Evolutionary conservation across 148 eudicot species (phyloP), one percentile per base, ranked within the genome.

Genomic region (Simmondsia chinensis): DNA sequence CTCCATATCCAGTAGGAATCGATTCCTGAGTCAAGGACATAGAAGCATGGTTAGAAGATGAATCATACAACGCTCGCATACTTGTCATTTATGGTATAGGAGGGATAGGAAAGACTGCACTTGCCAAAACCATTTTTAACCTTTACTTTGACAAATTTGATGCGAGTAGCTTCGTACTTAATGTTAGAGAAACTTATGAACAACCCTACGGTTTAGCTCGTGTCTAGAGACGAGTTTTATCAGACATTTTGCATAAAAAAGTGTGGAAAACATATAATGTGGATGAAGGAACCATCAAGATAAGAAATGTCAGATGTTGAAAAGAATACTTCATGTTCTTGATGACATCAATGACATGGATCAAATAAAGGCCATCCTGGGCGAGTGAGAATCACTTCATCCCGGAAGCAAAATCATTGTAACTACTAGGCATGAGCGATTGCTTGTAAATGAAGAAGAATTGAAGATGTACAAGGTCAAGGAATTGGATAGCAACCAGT

Each of bases 401-500:
- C 40, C 31, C 0, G 50, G 49, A 7, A 54, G 49, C 35, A 54
- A 43, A 33, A 43, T 54, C 21, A 43, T 54, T 9, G 33, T 54
- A 20, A 54, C 49, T n/a, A 43, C 59, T 3, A 42, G 41, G 22
- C 17, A 43, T 9, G 39, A 11, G n/a, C 4, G 6, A 5, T 22
- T 54, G 48, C 23, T 39, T 31, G 16, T 13, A 28, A 18, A 16
- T 12, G n/a, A 6, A 13, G 17, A 1, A 9, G 9, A 5, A 15
- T 22, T 6, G 16, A 16, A 18, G 33, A 29, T 39, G 5, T 28
- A 29, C 18, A 30, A 32, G 1, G 40, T 54, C 9, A 11, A 43
- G 4, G 6, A 0, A 6, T 32, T 54, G 20, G 10, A 32, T 12
- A 14, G 9, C 2, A 4, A 20, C 21, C 39, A 48, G 21, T 51